phyloP scores from a whole-genome alignment of 805 yeast species.

The Candida vartiovaarae region DNA sequence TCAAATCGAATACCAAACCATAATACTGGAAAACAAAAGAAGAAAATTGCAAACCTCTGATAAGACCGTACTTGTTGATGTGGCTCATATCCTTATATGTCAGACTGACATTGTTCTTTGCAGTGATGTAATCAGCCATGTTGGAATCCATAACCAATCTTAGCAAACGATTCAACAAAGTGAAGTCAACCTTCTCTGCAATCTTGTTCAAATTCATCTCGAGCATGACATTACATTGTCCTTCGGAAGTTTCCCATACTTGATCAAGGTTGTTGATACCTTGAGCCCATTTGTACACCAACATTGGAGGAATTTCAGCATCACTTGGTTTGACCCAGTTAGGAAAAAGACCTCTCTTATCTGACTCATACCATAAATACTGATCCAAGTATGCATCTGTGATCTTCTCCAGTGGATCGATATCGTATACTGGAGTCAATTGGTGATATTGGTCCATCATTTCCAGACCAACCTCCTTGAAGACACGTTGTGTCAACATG shows the following conservation, averaged over 20 bases:
- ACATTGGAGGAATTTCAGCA: conserved; percentile 83
- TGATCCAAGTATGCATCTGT: conserved; percentile 96
- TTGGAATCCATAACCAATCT: conserved; percentile 81
- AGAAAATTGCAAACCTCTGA: conserved; percentile 86
- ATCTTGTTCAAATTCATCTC: conserved; percentile 66
- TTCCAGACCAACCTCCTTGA: conserved; percentile 79
- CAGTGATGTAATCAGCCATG: conserved; percentile 89
- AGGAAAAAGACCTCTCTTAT: conserved; percentile 80
- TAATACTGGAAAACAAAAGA: conserved; percentile 87
- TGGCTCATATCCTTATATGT: conserved; percentile 94
- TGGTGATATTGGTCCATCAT: conserved; percentile 89
- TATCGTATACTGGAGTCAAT: conserved; percentile 75
- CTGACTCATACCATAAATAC: conserved; percentile 94
- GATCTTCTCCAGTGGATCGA: conserved; percentile 90
- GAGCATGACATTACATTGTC: conserved; percentile 78
- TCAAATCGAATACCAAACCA: conserved; percentile 76
- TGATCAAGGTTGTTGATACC: conserved; percentile 73
- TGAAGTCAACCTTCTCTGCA: conserved; percentile 83
- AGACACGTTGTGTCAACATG: conserved; percentile 80
- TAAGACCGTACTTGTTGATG: conserved; percentile 78
- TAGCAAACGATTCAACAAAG: conserved; percentile 73
- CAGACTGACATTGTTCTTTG: conserved; percentile 78
- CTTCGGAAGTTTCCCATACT: conserved; percentile 74
- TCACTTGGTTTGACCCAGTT: conserved; percentile 96
- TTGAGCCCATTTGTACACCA: conserved; percentile 91